Evolutionary conservation across 2,329 filamentous ascomycete species (phyloP).

Genomic region (Botryotinia calthae): DNA sequence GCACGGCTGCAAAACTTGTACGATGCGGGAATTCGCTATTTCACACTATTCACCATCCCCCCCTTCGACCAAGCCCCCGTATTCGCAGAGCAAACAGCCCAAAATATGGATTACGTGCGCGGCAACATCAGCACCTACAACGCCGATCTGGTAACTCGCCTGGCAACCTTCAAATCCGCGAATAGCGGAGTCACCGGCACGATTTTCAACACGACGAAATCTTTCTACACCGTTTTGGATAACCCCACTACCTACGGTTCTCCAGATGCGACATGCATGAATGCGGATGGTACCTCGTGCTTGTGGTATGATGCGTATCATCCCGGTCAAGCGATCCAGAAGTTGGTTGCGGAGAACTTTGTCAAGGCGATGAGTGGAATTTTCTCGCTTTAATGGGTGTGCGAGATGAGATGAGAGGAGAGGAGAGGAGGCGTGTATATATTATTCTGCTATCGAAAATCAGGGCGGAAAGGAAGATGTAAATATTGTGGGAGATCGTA

Average conservation of each 20-base stretch:
- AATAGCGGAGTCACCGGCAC: neutral
- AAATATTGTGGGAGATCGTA: neutral
- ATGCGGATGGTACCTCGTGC: slow-evolving; percentile 13
- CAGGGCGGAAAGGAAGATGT: too few species aligned
- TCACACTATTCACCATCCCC: slow-evolving; percentile 5
- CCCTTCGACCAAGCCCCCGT: slow-evolving; percentile 14
- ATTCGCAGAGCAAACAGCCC: neutral
- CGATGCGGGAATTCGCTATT: slow-evolving; percentile 7
- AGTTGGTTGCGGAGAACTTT: slow-evolving; percentile 13
- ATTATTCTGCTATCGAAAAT: neutral
- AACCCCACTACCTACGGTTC: neutral
- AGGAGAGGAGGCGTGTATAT: neutral
- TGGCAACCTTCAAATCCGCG: neutral
- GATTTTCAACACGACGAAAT: slow-evolving; percentile 3
- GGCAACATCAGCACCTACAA: slow-evolving; percentile 11
- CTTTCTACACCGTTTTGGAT: slow-evolving; percentile 1
- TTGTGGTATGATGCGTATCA: slow-evolving; percentile 19
- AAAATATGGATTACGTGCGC: slow-evolving; percentile 2
- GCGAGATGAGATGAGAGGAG: neutral
- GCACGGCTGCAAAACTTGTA: neutral
- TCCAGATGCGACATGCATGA: neutral
- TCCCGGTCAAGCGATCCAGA: slow-evolving; percentile 13
- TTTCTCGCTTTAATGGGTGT: neutral
- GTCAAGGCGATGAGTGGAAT: slow-evolving; percentile 6
- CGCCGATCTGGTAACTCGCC: neutral